phyloP scores from a whole-genome alignment of 257 asterid species.

The Thymus mandschuricus region DNA sequence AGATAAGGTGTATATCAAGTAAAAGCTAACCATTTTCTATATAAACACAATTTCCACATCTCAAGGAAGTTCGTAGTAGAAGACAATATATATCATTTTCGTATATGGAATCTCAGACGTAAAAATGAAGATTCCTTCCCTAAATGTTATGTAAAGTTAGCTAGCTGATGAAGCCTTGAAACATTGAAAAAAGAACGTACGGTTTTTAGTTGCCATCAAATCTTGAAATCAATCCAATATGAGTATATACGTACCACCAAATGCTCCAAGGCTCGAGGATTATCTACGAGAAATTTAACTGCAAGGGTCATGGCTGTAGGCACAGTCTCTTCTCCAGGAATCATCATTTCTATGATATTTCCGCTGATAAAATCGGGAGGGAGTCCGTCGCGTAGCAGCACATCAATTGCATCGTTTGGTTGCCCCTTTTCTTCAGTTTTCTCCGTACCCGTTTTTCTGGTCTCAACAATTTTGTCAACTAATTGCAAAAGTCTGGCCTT shows the following conservation, averaged over 20 bases:
- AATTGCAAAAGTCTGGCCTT: constrained; percentile 59
- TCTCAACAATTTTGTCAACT: constrained; percentile 58
- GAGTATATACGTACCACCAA: constrained; percentile 58
- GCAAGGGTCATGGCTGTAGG: constrained; percentile 89
- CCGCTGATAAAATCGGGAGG: constrained; percentile 65
- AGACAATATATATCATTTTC: neutral
- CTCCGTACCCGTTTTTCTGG: constrained; percentile 47
- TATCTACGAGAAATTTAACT: constrained; percentile 74
- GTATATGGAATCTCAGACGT: neutral
- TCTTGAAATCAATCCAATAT: neutral
- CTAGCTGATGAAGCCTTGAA: neutral
- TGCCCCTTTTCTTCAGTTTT: constrained; percentile 32
- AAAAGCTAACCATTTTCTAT: neutral
- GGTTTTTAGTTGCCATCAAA: neutral
- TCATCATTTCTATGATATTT: constrained; percentile 91
- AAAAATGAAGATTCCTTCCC: neutral
- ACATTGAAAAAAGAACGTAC: neutral
- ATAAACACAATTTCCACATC: neutral
- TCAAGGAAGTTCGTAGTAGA: neutral
- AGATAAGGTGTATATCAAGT: neutral
- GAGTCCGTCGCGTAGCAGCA: constrained; percentile 62
- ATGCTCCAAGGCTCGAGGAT: constrained; percentile 58
- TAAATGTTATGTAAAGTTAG: neutral
- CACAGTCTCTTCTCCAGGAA: constrained; percentile 92
- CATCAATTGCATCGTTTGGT: constrained; percentile 64